Base-by-base conservation (phyloP, 495 filamentous ascomycete genomes). In the Lentithecium fluviatile region DNA sequence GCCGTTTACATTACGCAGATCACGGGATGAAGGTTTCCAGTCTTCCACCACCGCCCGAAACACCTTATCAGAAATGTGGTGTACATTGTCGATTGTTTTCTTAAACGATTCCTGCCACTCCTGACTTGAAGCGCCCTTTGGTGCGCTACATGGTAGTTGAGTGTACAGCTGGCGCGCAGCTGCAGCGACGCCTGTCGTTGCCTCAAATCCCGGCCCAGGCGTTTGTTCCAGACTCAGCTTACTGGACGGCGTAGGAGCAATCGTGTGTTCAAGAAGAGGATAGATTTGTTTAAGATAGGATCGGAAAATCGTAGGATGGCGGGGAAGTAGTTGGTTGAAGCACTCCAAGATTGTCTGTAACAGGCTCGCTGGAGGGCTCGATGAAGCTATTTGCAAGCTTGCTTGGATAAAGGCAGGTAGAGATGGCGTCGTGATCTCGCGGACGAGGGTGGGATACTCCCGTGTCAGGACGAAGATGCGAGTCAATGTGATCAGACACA, bases 361-460 rank as follows among this genome's bases (percentile, higher is more conserved):
- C 23, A 88, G 23, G 11, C 32, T 15, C 6, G 19, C 76, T 1
- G 78, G 75, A 15, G 71, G 70, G 63, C 37, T 65, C 11, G 75
- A 74, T 37, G 82, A 83, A 51, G 88, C 73, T 23, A 90, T 74
- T 68, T 87, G 85, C 20, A 95, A 73, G 52, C 88, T 90, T 6
- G 85, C 79, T 10, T 83, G 84, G 52, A 89, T 80, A 64, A 90
- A 95, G 5, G 78, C 76, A 15, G 88, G 84, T 13, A 97, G 77
- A 17, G 83, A 87, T 10, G 91, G 91, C 2, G 90, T 95, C 1
- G 89, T 91, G 61, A 95, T 88, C 69, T 96, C 91, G 64, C 91
- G 79, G n/a, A 92, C 79, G 21, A 95, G 78, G 17, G 88, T 91
- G 38, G 85, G 88, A 74, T 90, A 88, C 50, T 84, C 83, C 64